Base-by-base conservation (phyloP, 805 yeast genomes). In the Saturnispora kantuleensis region DNA sequence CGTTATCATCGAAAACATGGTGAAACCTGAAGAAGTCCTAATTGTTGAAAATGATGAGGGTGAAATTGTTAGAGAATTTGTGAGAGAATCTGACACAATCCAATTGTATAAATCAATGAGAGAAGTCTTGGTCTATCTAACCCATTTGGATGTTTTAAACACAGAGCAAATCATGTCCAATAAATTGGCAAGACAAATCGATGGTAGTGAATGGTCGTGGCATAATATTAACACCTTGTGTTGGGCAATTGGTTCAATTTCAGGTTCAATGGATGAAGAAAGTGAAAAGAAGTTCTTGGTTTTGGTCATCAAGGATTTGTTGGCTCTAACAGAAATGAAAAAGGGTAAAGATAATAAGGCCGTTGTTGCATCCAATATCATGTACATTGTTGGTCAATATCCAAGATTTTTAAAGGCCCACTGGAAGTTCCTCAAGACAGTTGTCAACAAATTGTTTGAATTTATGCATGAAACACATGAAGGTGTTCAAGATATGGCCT, bases 401-500 rank as follows among this genome's bases (percentile, higher is more conserved):
- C 99, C 99, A 44, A 74, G 99, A 62, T 93, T 93, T 59, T 72
- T 93, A 60, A 89, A 89, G 57, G 97, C 97, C 8, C 98, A 93
- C 63, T 93, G 98, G 98, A 88, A 85, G 63, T 93, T 93, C 57
- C 69, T 93, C 62, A 90, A 89, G 64, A 93, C 97, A 0, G 99
- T 93, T 37, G 90, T 93, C 49, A 82, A 86, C 66, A 93, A 93
- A 65, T 73, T 93, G 56, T 93, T 93, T 64, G 98, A 93, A 64
- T 93, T 93, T 59, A 93, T 93, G 99, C 97, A 93, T 69, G 99
- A 93, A 72, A 88, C 97, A n/a, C 99, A 93, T 65, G 99, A 90
- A 65, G 98, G 98, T 69, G 98, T 93, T 50, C 98, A 93, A 68
- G 98, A 93, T 65, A 93, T 93, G 98, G 98, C 99, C 8, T 93